phyloP scores from a whole-genome alignment of 2,329 filamentous ascomycete genomes.

The Teratosphaeria nubilosa region DNA sequence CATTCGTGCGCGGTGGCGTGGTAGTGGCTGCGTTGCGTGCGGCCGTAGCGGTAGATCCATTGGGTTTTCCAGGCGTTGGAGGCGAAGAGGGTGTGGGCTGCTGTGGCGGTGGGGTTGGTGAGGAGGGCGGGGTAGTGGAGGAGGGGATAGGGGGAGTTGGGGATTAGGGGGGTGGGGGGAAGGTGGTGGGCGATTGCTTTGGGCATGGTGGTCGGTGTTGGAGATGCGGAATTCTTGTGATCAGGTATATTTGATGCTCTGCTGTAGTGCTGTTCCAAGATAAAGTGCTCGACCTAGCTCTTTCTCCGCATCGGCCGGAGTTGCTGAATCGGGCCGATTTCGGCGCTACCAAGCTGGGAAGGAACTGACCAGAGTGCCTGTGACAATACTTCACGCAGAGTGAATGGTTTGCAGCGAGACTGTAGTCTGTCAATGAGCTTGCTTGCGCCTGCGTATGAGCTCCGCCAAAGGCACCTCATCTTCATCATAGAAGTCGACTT shows the following conservation, averaged over 20 bases:
- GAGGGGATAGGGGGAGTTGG: conserved; percentile 43
- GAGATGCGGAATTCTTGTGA: not conserved
- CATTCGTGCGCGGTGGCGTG: conserved; percentile 48
- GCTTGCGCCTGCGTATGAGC: conserved; percentile 48
- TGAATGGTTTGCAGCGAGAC: not conserved
- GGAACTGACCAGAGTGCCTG: not conserved
- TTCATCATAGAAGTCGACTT: conserved; percentile 56
- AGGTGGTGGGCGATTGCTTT: conserved; percentile 32
- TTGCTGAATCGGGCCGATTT: not conserved
- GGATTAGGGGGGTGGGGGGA: conserved; percentile 36
- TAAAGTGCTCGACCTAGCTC: not conserved
- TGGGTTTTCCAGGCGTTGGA: conserved; percentile 44
- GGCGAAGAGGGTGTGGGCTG: conserved; percentile 37
- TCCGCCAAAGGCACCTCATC: conserved; percentile 63
- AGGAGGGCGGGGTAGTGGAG: conserved; percentile 44
- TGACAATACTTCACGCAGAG: not conserved
- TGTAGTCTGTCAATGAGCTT: not conserved
- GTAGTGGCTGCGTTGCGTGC: conserved; percentile 47
- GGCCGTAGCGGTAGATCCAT: conserved; percentile 50
- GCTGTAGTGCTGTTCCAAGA: not conserved
- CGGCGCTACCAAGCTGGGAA: not conserved
- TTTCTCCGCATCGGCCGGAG: not conserved
- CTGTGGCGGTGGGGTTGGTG: conserved; percentile 13
- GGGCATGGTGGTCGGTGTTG: conserved; percentile 12
- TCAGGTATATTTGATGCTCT: not conserved